These are phyloP conservation scores for Coix lacrymajobi DNA, from an alignment of 176 grass and related monocot species.

Conservation along the genomic window DNA sequence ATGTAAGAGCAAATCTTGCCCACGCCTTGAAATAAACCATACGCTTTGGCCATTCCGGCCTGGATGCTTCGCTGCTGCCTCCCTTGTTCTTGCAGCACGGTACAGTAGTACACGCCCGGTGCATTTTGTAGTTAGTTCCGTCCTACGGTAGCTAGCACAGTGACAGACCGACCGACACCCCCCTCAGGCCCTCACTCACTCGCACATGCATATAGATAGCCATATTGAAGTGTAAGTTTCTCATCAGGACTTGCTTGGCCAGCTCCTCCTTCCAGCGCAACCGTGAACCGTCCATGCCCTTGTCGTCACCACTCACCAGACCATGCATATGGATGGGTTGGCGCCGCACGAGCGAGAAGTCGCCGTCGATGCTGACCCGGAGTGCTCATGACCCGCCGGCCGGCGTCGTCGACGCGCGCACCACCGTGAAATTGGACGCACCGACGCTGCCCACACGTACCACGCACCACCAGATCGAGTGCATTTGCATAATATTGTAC, in stretches of 20 bases:
- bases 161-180: background rate
- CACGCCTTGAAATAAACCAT: slow-evolving; percentile 16
- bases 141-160: background rate
- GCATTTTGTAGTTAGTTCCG: background rate
- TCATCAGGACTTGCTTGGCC: background rate
- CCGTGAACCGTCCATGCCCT: background rate
- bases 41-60: slow-evolving; percentile 2
- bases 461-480: no score
- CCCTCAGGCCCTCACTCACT: no score
- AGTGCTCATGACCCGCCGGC: background rate
- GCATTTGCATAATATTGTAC: no score
- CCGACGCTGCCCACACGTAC: no score
- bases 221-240: background rate
- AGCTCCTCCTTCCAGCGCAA: background rate
- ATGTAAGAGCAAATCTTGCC: slow-evolving; percentile 18
- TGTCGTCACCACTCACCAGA: no score
- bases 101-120: background rate
- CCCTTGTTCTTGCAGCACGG: slow-evolving; percentile 16
- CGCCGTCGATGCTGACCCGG: slow-evolving; percentile 16
- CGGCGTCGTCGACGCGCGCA: background rate
- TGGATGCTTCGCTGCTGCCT: background rate
- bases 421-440: background rate
- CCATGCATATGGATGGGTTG: background rate
- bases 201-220: background rate
- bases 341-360: background rate